These are phyloP conservation scores for Epichloe baconii DNA, from an alignment of 2,329 filamentous ascomycete species.

Conservation along the genomic window DNA sequence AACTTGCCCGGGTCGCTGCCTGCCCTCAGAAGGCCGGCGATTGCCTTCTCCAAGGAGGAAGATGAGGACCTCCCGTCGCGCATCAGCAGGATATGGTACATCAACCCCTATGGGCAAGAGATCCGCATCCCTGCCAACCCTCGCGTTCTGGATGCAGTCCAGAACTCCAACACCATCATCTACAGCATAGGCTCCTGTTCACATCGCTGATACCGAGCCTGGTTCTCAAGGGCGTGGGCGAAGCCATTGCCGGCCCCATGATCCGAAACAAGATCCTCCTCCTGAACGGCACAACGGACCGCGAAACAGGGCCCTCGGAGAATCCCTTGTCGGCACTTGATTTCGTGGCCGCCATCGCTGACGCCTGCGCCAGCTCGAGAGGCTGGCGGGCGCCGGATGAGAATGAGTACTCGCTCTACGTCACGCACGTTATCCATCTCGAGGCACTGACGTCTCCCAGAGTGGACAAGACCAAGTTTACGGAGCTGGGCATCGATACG, in stretches of 20 bases:
- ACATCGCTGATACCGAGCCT: constrained; percentile 78
- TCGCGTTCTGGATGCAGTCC: constrained; percentile 58
- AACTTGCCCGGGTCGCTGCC: constrained; percentile 73
- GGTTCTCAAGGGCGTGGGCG: constrained; percentile 60
- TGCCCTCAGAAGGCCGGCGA: constrained; percentile 65
- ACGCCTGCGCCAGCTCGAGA: constrained; percentile 58
- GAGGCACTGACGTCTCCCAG: constrained; percentile 56
- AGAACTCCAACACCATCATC: constrained; percentile 53
- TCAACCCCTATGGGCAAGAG: constrained; percentile 96
- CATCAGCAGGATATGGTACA: constrained; percentile 85
- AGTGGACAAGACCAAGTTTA: constrained; percentile 54
- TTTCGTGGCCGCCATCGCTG: constrained; percentile 68
- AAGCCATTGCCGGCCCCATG: constrained; percentile 31
- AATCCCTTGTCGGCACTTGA: constrained; percentile 60
- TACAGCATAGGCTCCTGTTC: constrained; percentile 94
- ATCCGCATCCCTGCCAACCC: constrained; percentile 77
- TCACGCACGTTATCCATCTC: constrained; percentile 74
- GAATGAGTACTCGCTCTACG: constrained; percentile 50
- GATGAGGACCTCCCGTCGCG: constrained; percentile 65
- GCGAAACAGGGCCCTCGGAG: constrained; percentile 65
- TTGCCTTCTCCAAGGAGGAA: constrained; percentile 64
- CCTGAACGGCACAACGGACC: constrained; percentile 70
- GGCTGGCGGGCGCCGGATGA: constrained; percentile 26
- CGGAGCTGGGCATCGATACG: constrained; percentile 58
- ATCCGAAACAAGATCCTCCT: constrained; percentile 65